Base-by-base conservation (phyloP, 2,329 filamentous ascomycete genomes). In the Cercospora beticola region DNA sequence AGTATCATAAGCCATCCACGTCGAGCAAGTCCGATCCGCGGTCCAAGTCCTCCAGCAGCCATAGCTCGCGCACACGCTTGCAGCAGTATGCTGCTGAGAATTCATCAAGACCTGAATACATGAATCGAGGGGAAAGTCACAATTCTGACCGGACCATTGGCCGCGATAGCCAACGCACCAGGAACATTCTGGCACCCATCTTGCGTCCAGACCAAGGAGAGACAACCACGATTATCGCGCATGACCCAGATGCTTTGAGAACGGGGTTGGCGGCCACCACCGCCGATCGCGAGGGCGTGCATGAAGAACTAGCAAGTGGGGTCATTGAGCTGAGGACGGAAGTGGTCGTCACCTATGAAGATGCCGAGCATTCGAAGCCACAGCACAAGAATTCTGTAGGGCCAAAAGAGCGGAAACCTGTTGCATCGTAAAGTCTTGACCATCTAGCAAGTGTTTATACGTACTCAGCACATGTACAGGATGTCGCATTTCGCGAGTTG, bases 251-350 rank as follows among this genome's bases (percentile, higher is more conserved):
- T 14, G 62, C 66, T 31, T 21, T 59, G 21, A 54, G 54, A 30
- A 43, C 40, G 10, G 58, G n/a, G 9, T 18, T 59, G 21, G 26
- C n/a, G 16, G 18, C 28, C 21, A 54, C n/a, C 26, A 36, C n/a
- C 3, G n/a, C 12, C 4, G 49, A 59, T 18, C 2, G 21, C 28
- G 62, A 63, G 28, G 54, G 28, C 12, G 26, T 18, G 21, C 26
- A 18, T 14, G 63, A 26, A 5, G 62, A 66, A 28, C 36, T 16
- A 3, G 23, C 36, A 4, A 21, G 18, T 57, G 49, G 62, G 8
- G 65, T 46, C 10, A 71, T 72, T n/a, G 60, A 68, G 67, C 67
- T 64, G 49, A 68, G 23, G 18, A 69, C 52, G 9, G 65, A 69
- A 31, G 58, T 72, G 10, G 23, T 60, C 4, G 64, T 72, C 16